Evolutionary conservation across 2,329 filamentous ascomycete species (phyloP), one percentile per base, ranked within the genome.

Genomic region (Trichoderma atrobrunneum): DNA sequence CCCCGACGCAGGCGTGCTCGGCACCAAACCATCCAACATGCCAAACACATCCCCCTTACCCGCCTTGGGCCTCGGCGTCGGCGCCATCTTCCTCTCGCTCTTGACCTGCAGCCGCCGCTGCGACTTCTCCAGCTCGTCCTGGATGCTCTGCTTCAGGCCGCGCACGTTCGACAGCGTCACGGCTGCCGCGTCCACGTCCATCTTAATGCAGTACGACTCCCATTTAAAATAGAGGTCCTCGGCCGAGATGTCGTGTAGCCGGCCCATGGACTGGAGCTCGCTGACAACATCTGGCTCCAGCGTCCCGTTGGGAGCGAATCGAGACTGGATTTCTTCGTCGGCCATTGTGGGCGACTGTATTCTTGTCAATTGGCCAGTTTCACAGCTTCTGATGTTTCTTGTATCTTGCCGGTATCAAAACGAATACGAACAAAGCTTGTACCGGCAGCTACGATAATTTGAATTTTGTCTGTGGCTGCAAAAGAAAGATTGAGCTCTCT

Each of bases 191-290:
- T 97, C 93, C 62, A 89, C 85, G 28, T 95, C 93, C 91, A 98
- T 94, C 82, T 95, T 97, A 80, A 99, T 92, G 81, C 93, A 95
- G 86, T 98, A 98, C 0, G 94, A 95, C 82, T 99, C 96, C 96
- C 96, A 99, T 87, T 98, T 98, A 89, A 94, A 98, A 82, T 94
- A 98, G 30, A 98, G 86, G 80, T 98, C 96, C 80, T 98, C 91
- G 39, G 91, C 87, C 18, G 90, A 89, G 73, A 98, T 88, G 62
- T 90, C 90, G 82, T 98, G 93, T 73, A 98, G 86, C 70, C 91
- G 90, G 84, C 96, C 88, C 80, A 97, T 97, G 72, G 94, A 97
- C 79, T 92, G 88, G 76, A 99, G 86, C 83, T 98, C 95, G 68
- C 87, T 85, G 75, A 94, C 84, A 72, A 98, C 88, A 81, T 98